A percentile compares a stretch with the other conserved stretches of the same genome.
These are phyloP conservation scores for Candolleomyces eurysporus DNA, from an alignment of 768 basidiomycete species.

Conservation along the genomic window DNA sequence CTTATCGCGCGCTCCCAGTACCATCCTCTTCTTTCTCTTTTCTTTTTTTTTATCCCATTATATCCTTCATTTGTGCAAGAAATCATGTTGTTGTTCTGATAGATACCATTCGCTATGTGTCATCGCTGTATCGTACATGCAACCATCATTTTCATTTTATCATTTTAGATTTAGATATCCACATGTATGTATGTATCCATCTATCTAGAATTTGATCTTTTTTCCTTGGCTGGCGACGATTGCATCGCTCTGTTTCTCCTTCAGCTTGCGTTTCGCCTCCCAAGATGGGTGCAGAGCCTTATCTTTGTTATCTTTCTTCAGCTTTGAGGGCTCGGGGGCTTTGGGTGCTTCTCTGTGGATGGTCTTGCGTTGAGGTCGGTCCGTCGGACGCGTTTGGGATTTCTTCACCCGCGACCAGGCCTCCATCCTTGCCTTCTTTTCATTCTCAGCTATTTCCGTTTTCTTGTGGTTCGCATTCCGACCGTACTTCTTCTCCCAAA, in stretches of 20 bases:
- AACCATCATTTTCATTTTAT: background rate
- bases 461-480: slow-evolving; percentile 89
- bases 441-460: slow-evolving; percentile 39
- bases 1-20: background rate
- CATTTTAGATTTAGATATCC: background rate
- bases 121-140: background rate
- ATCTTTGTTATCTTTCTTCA: slow-evolving; percentile 19
- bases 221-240: slow-evolving; percentile 74
- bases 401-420: too few species aligned
- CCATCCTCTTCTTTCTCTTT: background rate
- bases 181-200: slow-evolving; percentile 10
- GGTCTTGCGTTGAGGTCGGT: background rate
- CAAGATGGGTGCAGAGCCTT: slow-evolving; percentile 86
- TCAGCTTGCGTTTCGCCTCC: slow-evolving; percentile 87
- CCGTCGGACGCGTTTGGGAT: too few species aligned
- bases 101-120: background rate
- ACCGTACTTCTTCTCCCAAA: slow-evolving; percentile 98
- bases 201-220: slow-evolving; percentile 68
- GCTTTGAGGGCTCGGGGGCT: background rate
- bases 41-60: too few species aligned
- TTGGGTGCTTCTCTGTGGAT: background rate
- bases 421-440: background rate
- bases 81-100: too few species aligned
- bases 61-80: too few species aligned
- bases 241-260: slow-evolving; percentile 61